Evolutionary conservation across 108 stramenopile species (phyloP).

Genomic region (Cyclotella baltica): DNA sequence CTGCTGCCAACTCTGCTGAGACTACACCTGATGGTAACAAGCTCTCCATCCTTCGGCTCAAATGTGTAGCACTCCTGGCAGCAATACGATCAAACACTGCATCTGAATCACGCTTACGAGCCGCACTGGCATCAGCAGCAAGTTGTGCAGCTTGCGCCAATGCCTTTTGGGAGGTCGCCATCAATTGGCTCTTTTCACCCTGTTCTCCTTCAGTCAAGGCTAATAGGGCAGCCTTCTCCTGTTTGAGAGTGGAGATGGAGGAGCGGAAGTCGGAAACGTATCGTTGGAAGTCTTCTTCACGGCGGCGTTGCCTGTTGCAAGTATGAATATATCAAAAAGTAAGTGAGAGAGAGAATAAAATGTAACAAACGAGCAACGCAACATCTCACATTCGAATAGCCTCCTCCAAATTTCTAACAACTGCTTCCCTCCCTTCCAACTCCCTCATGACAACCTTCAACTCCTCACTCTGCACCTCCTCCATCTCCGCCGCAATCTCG

Average conservation of each 20-base stretch:
- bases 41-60: conserved; percentile 69
- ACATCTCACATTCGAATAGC: conserved; percentile 91
- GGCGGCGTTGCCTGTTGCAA: conserved; percentile 83
- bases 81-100: conserved; percentile 73
- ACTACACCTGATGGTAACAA: conserved; percentile 67
- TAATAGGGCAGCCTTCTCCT: conserved; percentile 80
- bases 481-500: conserved; percentile 91
- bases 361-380: no score
- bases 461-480: conserved; percentile 90
- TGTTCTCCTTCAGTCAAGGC: conserved; percentile 76
- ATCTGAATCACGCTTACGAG: conserved; percentile 76
- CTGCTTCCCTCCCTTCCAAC: conserved; percentile 78
- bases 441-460: conserved; percentile 79
- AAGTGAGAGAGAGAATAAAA: no score
- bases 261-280: conserved; percentile 83
- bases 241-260: conserved; percentile 74
- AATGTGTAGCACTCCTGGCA: conserved; percentile 62
- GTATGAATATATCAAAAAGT: background rate
- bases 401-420: conserved; percentile 86
- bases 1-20: conserved; percentile 73
- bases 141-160: conserved; percentile 81
- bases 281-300: conserved; percentile 88
- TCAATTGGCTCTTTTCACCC: conserved; percentile 73
- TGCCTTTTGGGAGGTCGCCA: conserved; percentile 83
- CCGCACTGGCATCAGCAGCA: conserved; percentile 77